Percentiles rank a stretch among this genome's conserved stretches.
Conservation (phyloP, 768 basidiomycete genomes). For the Leccinum olivaceopallidum region DNA sequence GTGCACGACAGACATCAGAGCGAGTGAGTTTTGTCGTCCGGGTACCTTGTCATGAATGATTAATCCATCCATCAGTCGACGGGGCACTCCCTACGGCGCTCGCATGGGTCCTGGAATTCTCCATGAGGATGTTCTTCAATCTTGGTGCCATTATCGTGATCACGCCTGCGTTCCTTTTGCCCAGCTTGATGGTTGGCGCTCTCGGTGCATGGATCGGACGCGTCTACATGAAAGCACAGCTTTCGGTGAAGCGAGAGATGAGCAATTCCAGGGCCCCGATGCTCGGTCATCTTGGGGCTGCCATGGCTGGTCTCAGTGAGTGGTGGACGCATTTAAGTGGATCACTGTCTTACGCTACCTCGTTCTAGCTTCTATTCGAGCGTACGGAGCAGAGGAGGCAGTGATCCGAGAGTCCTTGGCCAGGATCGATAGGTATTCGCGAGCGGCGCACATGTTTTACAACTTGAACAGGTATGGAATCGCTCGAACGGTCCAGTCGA, state of each 20-base stretch:
- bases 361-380: slow-evolving; percentile 5
- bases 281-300: slow-evolving; percentile 4
- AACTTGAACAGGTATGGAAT: slow-evolving; percentile 43
- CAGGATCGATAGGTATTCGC: slow-evolving; percentile 50
- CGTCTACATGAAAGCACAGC: slow-evolving; percentile 2
- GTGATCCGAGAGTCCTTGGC: slow-evolving; percentile 43
- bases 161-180: slow-evolving; percentile 1
- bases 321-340: neutral
- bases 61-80: neutral
- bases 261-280: slow-evolving; percentile 3
- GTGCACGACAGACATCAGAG: slow-evolving; percentile 6
- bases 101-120: neutral
- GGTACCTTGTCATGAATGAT: neutral
- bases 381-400: slow-evolving; percentile 48
- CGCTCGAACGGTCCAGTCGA: neutral
- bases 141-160: slow-evolving; percentile 3
- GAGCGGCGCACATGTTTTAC: slow-evolving; percentile 44
- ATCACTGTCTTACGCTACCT: neutral
- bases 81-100: neutral
- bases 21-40: neutral
- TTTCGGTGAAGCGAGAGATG: slow-evolving; percentile 9
- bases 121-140: slow-evolving; percentile 5
- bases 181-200: neutral
- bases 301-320: slow-evolving; percentile 3
- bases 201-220: neutral